phyloP scores from a whole-genome alignment of 2,329 filamentous ascomycete genomes.

The Sporothrix mexicana region DNA sequence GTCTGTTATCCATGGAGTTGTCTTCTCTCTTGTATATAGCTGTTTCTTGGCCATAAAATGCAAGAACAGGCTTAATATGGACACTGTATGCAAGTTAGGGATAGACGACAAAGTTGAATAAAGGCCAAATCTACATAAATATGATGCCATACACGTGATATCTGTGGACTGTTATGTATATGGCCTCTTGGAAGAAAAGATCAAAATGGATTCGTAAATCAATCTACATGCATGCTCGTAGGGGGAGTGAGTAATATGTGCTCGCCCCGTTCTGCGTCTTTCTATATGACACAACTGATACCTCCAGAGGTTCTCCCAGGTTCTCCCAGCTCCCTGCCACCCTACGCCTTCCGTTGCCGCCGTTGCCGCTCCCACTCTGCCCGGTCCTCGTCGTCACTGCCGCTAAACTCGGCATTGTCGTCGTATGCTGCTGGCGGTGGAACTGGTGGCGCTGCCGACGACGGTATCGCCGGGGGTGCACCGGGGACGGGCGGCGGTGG shows the following conservation, averaged over 20 bases:
- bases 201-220: not conserved
- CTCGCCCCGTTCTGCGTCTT: not conserved
- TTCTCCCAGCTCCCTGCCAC: not conserved
- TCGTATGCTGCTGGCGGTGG: slow-evolving; percentile 46
- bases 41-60: slow-evolving; percentile 6
- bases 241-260: not conserved
- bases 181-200: not conserved
- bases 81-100: not conserved
- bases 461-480: slow-evolving; percentile 23
- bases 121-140: not conserved
- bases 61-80: not conserved
- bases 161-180: not conserved
- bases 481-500: slow-evolving; percentile 25
- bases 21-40: slow-evolving; percentile 2
- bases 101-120: not conserved
- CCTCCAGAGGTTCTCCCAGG: not conserved
- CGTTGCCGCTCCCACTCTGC: slow-evolving; percentile 64
- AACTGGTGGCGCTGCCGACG: slow-evolving; percentile 33
- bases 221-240: slow-evolving; percentile 21
- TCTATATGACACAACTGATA: not conserved
- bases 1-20: not conserved
- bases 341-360: slow-evolving; percentile 38
- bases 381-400: slow-evolving; percentile 68
- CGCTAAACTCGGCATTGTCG: slow-evolving; percentile 66
- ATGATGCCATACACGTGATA: not conserved